These are phyloP conservation scores for Diaporthe citri DNA, from an alignment of 2,329 filamentous ascomycete genomes.

Conservation along the genomic window DNA sequence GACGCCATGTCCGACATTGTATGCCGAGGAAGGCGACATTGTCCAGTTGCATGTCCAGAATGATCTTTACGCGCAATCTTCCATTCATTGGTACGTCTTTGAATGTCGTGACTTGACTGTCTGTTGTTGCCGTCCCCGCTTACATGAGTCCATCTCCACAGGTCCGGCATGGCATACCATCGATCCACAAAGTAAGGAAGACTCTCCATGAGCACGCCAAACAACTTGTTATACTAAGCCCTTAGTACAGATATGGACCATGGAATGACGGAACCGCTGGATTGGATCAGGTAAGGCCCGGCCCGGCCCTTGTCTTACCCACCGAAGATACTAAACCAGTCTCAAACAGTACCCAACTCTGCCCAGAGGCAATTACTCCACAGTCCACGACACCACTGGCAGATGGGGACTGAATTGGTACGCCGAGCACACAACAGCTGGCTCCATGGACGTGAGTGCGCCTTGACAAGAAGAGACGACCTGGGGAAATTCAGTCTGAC, in stretches of 20 bases:
- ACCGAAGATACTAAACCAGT: background rate
- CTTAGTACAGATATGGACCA: constrained; percentile 27
- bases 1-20: constrained; percentile 39
- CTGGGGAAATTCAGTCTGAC: background rate
- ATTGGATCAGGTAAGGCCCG: constrained; percentile 36
- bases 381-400: constrained; percentile 39
- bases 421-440: constrained; percentile 40
- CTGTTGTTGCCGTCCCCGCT: background rate
- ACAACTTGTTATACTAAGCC: background rate
- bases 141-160: background rate
- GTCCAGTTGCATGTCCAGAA: constrained; percentile 40
- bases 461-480: no score
- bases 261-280: constrained; percentile 42
- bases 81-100: constrained; percentile 39
- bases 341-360: constrained; percentile 39
- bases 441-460: constrained; percentile 34
- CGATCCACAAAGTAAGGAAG: background rate
- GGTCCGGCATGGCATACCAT: constrained; percentile 29
- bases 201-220: background rate
- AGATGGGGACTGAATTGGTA: constrained; percentile 42
- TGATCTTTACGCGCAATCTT: constrained; percentile 40
- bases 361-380: constrained; percentile 39
- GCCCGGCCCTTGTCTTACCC: background rate
- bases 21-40: constrained; percentile 41
- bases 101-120: background rate